Base-by-base conservation (phyloP, 306 rosid genomes). In the Cucurbita maxima region DNA sequence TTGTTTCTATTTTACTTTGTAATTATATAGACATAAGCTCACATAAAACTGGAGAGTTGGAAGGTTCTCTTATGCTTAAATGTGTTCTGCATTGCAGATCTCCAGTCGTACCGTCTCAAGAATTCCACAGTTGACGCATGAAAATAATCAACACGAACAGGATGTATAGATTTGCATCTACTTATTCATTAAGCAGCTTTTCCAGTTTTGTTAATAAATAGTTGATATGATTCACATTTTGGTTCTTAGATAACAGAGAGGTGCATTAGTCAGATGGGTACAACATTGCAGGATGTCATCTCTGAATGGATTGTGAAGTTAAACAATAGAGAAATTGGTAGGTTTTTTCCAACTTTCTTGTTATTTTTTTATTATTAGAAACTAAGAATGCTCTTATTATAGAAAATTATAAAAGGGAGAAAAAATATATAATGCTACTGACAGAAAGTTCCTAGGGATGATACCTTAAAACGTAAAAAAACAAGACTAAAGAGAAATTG, bases 241-340 rank as follows among this genome's bases (percentile, higher is more conserved):
- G 58, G 8, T 68, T 63, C 79, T 59, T 83, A 91, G 97, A 85
- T 94, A 79, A 94, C 97, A 10, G 87, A 78, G 72, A 84, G 81
- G 84, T 89, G 96, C 72, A 86, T 94, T 75, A 71, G 81, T 80
- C 89, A 81, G 75, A 82, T 90, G 97, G 97, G 97, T 60, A 83
- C 85, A 87, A 87, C 94, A 73, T 82, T 94, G 87, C 89, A 81
- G 82, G 94, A 86, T 79, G 84, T 93, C 78, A 72, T 88, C 72
- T 78, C 94, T 9, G 98, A 90, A 70, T 86, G 86, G 94, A 69
- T 89, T 79, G 73, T 48, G 69, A 90, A 85, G 87, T 77, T 90
- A 48, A 70, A 86, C 84, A 84, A 86, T 81, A 76, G 84, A 67
- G 92, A 88, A 83, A 88, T 94, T 47, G 94, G 97, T 85, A 73